Evolutionary conservation across 208 protist genomes (phyloP).

Genomic region (Crithidia sp.): DNA sequence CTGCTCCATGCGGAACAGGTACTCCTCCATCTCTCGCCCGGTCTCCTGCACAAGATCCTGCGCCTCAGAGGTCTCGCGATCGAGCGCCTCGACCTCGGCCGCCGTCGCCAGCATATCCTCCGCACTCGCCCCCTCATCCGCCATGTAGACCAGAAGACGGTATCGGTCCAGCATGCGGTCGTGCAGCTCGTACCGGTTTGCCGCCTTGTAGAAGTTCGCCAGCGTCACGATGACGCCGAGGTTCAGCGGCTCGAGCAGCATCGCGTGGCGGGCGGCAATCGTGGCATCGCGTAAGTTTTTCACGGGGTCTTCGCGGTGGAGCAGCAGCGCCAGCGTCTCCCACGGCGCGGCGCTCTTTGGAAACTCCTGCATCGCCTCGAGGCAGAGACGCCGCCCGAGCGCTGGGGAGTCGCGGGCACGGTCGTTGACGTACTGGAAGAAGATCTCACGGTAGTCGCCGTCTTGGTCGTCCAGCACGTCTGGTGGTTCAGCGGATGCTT

Average conservation of each 20-base stretch:
- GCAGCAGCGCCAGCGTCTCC: constrained; percentile 66
- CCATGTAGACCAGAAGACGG: constrained; percentile 62
- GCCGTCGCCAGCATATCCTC: constrained; percentile 60
- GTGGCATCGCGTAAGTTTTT: constrained; percentile 61
- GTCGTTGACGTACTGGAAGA: constrained; percentile 76
- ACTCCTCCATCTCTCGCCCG: constrained; percentile 33
- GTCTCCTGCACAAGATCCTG: constrained; percentile 45
- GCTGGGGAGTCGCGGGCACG: constrained; percentile 42
- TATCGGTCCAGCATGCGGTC: constrained; percentile 82
- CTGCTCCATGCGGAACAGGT: constrained; percentile 57
- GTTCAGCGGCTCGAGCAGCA: constrained; percentile 68
- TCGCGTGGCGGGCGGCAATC: constrained; percentile 61
- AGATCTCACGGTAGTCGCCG: constrained; percentile 48
- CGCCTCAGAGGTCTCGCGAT: constrained; percentile 29
- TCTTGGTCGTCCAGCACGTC: constrained; percentile 60
- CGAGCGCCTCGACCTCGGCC: constrained; percentile 58
- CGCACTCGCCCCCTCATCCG: constrained; percentile 55
- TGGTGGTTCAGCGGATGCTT: constrained; percentile 5
- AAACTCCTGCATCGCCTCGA: constrained; percentile 72
- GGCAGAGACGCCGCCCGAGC: constrained; percentile 59
- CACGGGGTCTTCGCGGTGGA: constrained; percentile 67
- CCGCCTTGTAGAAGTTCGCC: constrained; percentile 78
- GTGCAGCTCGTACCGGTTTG: constrained; percentile 52
- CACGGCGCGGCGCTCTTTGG: constrained; percentile 62
- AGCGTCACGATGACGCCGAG: constrained; percentile 57